Evolutionary conservation across 1,284 basidiomycete genomes (phyloP).

Genomic region (Ganoderma resinaceum): DNA sequence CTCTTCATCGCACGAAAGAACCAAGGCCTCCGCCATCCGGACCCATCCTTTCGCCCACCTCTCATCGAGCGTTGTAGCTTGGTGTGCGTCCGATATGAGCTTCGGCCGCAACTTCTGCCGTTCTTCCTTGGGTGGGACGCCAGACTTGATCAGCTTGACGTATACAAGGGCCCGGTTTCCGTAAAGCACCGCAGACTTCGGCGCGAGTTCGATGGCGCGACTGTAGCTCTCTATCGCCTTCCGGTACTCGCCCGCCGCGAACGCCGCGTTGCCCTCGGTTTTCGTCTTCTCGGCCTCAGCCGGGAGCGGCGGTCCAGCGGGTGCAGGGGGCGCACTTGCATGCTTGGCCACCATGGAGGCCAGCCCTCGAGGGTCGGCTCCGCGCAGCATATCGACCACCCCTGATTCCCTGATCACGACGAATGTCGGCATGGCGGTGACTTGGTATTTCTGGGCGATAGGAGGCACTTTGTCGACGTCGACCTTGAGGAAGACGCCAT

Average conservation of each 20-base stretch:
- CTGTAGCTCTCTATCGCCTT: constrained; percentile 9
- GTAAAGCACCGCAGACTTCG: constrained; percentile 12
- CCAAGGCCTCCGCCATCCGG: constrained; percentile 13
- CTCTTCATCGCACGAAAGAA: constrained; percentile 11
- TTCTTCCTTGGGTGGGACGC: constrained; percentile 7
- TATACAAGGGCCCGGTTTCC: constrained; percentile 14
- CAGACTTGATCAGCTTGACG: constrained; percentile 10
- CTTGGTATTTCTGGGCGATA: constrained; percentile 18
- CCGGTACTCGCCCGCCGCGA: constrained; percentile 6
- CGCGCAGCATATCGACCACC: constrained; percentile 10
- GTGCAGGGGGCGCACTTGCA: not conserved
- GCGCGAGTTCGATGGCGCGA: constrained; percentile 12
- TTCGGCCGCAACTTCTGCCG: constrained; percentile 4
- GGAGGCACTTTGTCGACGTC: constrained; percentile 14
- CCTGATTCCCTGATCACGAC: constrained; percentile 13
- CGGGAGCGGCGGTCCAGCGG: constrained; percentile 3
- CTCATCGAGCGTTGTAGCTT: not conserved
- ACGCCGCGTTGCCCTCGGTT: constrained; percentile 18
- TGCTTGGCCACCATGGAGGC: constrained; percentile 15
- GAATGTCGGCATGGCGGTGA: constrained; percentile 21
- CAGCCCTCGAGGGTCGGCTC: constrained; percentile 14
- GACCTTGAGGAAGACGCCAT: constrained; percentile 21
- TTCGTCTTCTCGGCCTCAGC: constrained; percentile 16
- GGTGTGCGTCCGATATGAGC: not conserved
- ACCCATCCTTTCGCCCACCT: constrained; percentile 20